These are phyloP conservation scores for Colletotrichum sublineola DNA, from an alignment of 2,329 filamentous ascomycete genomes.

Conservation along the genomic window DNA sequence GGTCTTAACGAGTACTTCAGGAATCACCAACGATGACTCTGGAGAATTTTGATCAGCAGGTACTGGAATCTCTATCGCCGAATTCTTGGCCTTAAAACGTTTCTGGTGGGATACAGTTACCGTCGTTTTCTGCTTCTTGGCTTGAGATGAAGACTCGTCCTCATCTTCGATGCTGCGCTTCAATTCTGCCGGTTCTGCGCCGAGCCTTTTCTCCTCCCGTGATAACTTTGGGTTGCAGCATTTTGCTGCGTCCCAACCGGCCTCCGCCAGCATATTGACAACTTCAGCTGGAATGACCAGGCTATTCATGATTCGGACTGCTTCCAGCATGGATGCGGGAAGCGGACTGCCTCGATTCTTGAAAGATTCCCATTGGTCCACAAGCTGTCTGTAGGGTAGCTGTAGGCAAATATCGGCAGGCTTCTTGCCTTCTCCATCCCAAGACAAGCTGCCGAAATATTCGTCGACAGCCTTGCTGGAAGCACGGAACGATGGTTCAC, in stretches of 20 bases:
- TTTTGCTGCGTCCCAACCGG: constrained; percentile 20
- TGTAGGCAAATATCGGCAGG: constrained; percentile 1
- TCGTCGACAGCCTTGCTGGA: neutral
- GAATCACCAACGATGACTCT: neutral
- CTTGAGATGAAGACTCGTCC: neutral
- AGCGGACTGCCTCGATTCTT: neutral
- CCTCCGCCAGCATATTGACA: neutral
- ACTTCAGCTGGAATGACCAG: neutral
- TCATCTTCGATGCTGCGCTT: neutral
- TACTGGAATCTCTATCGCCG: too few species aligned
- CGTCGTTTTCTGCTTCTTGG: neutral
- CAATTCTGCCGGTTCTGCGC: too few species aligned
- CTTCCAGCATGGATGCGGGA: constrained; percentile 2
- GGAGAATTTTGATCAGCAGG: neutral
- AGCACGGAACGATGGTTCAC: neutral
- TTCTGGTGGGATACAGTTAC: too few species aligned
- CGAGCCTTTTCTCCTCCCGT: neutral
- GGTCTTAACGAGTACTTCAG: neutral
- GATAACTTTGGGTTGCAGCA: constrained; percentile 18
- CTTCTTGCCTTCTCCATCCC: constrained; percentile 1
- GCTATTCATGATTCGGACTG: constrained; percentile 9
- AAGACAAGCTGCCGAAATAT: neutral
- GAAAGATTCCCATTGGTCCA: neutral
- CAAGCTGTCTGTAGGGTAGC: neutral
- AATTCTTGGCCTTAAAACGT: neutral